Evolutionary conservation across 305 asterid genomes (phyloP).

Genomic region (Stenogyne calaminthoides): DNA sequence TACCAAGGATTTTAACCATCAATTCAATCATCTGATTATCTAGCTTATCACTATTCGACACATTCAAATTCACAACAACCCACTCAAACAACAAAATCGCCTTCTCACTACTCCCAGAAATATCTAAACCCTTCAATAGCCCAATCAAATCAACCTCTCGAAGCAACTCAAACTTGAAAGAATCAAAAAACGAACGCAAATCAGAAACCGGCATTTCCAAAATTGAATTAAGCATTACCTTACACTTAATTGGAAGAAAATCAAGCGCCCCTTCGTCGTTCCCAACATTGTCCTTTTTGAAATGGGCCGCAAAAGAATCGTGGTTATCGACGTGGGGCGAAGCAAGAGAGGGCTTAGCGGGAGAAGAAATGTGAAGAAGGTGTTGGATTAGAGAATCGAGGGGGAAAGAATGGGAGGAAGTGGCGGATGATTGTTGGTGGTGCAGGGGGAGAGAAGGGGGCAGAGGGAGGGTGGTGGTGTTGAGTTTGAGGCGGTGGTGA

Average conservation of each 20-base stretch:
- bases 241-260: constrained; percentile 71
- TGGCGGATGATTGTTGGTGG: constrained; percentile 36
- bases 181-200: constrained; percentile 60
- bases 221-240: constrained; percentile 65
- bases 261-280: constrained; percentile 51
- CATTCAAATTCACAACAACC: constrained; percentile 63
- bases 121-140: constrained; percentile 74
- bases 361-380: constrained; percentile 66
- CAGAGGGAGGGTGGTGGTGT: constrained; percentile 52
- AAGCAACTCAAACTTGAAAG: constrained; percentile 60
- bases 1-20: constrained; percentile 78
- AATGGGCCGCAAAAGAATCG: constrained; percentile 43
- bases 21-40: constrained; percentile 80
- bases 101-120: constrained; percentile 61
- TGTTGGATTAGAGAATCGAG: constrained; percentile 82
- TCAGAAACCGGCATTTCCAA: constrained; percentile 51
- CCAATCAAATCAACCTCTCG: constrained; percentile 65
- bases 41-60: constrained; percentile 45
- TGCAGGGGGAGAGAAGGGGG: constrained; percentile 60
- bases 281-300: constrained; percentile 41
- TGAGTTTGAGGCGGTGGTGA: constrained; percentile 52
- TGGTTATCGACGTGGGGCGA: constrained; percentile 40
- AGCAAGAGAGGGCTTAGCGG: constrained; percentile 38
- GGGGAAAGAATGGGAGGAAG: constrained; percentile 55
- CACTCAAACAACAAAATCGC: constrained; percentile 85